These are phyloP conservation scores for Coprinopsis strossmayeri DNA, from an alignment of 768 basidiomycete species.

Conservation along the genomic window DNA sequence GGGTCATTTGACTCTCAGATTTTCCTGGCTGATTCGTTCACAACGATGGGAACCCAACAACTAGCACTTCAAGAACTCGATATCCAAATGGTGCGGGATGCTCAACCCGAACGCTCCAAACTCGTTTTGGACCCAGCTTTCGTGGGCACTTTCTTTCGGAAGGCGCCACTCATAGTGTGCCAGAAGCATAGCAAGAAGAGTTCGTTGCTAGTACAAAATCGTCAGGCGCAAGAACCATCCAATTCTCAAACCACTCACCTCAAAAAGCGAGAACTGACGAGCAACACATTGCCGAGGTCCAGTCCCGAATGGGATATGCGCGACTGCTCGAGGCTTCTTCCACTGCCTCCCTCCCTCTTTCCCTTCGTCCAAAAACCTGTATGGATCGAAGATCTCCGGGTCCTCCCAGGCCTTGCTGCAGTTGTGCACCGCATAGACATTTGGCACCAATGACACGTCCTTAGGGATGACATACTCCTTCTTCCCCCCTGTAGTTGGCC, in stretches of 20 bases:
- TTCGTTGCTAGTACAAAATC: slow-evolving; percentile 11
- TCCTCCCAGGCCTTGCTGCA: slow-evolving; percentile 22
- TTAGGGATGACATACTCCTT: slow-evolving; percentile 25
- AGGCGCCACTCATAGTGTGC: slow-evolving; percentile 27
- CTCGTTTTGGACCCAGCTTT: background rate
- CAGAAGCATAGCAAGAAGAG: slow-evolving; percentile 27
- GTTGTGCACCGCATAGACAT: slow-evolving; percentile 27
- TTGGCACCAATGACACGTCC: slow-evolving; percentile 22
- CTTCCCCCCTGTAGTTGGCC: no score
- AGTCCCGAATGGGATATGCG: slow-evolving; percentile 24
- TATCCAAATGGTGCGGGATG: background rate
- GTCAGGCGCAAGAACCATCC: background rate
- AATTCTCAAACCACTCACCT: slow-evolving; percentile 3
- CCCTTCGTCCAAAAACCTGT: slow-evolving; percentile 19
- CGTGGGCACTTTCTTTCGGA: slow-evolving; percentile 15
- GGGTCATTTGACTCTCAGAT: no score
- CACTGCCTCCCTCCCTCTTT: slow-evolving; percentile 8
- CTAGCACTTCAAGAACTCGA: background rate
- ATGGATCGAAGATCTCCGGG: slow-evolving; percentile 23
- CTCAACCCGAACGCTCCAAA: slow-evolving; percentile 3
- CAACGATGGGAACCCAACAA: background rate
- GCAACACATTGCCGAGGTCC: slow-evolving; percentile 29
- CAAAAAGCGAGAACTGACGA: slow-evolving; percentile 21
- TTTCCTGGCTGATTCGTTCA: no score
- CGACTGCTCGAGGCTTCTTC: slow-evolving; percentile 4